These are phyloP conservation scores for Macrophomina phaseolina DNA, from an alignment of 2,329 filamentous ascomycete genomes.

Conservation along the genomic window DNA sequence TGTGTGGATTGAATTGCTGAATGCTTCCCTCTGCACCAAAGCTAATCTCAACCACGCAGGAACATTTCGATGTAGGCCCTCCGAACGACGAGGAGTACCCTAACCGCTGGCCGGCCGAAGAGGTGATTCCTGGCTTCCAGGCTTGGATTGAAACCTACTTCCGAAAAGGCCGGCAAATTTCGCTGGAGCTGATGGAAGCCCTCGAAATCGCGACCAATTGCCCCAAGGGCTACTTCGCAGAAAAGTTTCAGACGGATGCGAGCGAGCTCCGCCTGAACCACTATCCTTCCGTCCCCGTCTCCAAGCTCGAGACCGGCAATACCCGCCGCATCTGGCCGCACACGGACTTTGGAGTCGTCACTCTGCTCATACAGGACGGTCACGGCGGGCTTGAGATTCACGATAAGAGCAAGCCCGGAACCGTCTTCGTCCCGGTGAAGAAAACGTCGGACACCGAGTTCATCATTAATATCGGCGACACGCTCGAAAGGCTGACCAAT, in stretches of 20 bases:
- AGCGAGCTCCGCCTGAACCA: conserved; percentile 45
- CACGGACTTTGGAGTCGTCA: conserved; percentile 50
- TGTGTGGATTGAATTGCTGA: neutral
- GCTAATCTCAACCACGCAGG: conserved; percentile 34
- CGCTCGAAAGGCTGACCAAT: neutral
- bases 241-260: conserved; percentile 35
- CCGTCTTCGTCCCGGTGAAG: conserved; percentile 37
- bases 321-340: conserved; percentile 49
- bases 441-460: conserved; percentile 37
- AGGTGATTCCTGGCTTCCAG: conserved; percentile 46
- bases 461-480: conserved; percentile 31
- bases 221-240: conserved; percentile 27
- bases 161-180: conserved; percentile 31
- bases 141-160: conserved; percentile 38
- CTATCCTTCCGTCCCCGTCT: conserved; percentile 43
- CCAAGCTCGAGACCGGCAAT: conserved; percentile 34
- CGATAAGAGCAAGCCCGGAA: conserved; percentile 35
- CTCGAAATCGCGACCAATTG: conserved; percentile 36
- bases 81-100: conserved; percentile 36
- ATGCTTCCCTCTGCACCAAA: neutral
- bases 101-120: conserved; percentile 50
- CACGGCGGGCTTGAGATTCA: conserved; percentile 49
- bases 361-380: conserved; percentile 49
- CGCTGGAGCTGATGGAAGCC: conserved; percentile 37
- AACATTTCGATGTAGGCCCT: conserved; percentile 43